A percentile compares a stretch with the other conserved stretches of the same genome.
phyloP scores from a whole-genome alignment of 176 grass and related monocot species.

The barley (Hordeum vulgare) region DNA sequence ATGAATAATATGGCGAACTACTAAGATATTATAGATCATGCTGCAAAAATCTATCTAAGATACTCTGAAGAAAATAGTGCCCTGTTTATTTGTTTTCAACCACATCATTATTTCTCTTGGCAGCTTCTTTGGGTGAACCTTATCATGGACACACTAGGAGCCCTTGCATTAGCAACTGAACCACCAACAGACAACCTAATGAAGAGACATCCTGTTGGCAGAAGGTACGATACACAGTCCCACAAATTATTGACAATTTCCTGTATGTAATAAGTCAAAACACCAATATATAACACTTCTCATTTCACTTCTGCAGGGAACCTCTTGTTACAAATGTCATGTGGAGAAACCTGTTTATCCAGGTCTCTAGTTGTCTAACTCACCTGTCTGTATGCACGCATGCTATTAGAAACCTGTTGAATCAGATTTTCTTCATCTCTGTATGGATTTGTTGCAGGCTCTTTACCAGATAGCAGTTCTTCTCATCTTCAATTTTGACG shows the following conservation, averaged over 20 bases:
- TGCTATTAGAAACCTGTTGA: background rate
- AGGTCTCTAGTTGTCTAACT: conserved; percentile 28
- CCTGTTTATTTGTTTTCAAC: background rate
- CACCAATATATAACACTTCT: too few relatives aligned
- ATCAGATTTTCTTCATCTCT: background rate
- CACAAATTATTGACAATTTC: background rate
- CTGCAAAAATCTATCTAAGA: background rate
- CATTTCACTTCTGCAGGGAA: conserved; percentile 43
- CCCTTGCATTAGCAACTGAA: conserved; percentile 72
- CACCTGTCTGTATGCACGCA: background rate
- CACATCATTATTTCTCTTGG: background rate
- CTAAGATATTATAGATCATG: background rate
- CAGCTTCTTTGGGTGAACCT: conserved; percentile 79
- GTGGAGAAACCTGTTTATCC: conserved; percentile 63
- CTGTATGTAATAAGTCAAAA: too few relatives aligned
- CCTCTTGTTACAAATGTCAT: conserved; percentile 60
- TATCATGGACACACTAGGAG: conserved; percentile 77
- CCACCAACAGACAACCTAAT: conserved; percentile 61
- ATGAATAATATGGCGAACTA: background rate
- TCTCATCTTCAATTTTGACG: conserved; percentile 48
- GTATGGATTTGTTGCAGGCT: conserved; percentile 29
- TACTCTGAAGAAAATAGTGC: background rate
- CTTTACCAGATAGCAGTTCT: conserved; percentile 51
- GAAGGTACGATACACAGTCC: conserved; percentile 28
- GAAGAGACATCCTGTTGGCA: conserved; percentile 58